A percentile compares a stretch with the other conserved stretches of the same genome.
phyloP scores from a whole-genome alignment of 2,329 filamentous ascomycete genomes.

The Xylogone sp. region DNA sequence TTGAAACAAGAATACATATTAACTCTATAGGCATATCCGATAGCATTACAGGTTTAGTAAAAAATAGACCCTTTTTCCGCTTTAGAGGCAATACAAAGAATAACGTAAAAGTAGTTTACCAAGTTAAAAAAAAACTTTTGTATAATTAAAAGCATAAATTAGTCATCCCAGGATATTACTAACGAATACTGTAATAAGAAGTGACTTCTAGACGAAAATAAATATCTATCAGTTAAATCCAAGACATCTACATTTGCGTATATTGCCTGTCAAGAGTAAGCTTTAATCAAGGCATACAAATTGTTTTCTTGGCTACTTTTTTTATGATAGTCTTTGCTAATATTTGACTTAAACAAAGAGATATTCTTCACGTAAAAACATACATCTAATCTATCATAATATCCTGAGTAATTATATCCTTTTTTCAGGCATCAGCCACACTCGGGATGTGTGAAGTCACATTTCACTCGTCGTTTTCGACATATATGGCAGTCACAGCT shows the following conservation, averaged over 20 bases:
- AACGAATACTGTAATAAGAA: neutral
- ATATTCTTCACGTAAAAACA: neutral
- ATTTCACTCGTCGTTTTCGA: neutral
- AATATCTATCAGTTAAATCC: neutral
- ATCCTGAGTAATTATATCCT: neutral
- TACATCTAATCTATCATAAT: neutral
- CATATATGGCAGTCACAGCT: neutral
- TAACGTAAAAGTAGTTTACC: neutral
- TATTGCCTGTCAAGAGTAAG: no score
- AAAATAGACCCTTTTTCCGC: neutral
- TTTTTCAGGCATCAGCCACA: neutral
- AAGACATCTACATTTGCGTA: no score
- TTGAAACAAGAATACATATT: neutral
- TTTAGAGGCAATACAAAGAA: neutral
- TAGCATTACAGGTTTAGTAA: neutral
- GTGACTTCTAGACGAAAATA: neutral
- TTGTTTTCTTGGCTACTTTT: neutral
- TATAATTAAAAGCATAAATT: neutral
- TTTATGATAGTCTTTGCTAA: neutral
- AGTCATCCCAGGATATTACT: neutral
- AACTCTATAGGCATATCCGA: neutral
- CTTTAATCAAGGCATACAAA: no score
- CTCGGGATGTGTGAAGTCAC: neutral
- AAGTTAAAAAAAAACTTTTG: neutral
- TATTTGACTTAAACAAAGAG: neutral